Evolutionary conservation across 2,329 filamentous ascomycete genomes (phyloP), one percentile per base, ranked within the genome.

Genomic region (Fusarium irregulare): DNA sequence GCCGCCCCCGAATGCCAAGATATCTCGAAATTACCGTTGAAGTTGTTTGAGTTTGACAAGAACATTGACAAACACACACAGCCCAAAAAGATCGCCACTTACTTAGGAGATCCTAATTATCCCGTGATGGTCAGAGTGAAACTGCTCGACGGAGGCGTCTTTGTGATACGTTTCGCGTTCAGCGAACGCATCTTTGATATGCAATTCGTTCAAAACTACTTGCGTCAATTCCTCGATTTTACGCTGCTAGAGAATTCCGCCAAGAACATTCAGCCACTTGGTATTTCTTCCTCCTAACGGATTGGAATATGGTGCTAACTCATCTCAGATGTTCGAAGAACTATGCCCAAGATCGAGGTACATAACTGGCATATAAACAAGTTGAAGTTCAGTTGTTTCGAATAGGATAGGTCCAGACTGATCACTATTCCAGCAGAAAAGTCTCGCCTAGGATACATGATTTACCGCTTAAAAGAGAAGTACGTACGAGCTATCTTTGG

Each of bases 91-190:
- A 37, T 37, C 18, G 34, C 10, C 18, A 12, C 18, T 12, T 37
- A 32, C n/a, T 11, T 20, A 11, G 27, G 8, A 68, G 18, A 37
- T 37, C 18, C 34, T 37, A 37, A 37, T 37, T 37, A 37, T n/a
- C 34, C 34, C 18, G 54, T 73, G 30, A 60, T 46, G 18, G 41
- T 73, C 25, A 64, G 47, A 44, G 20, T 44, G 32, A 20, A 62
- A 44, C 56, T 42, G 6, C 41, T 71, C 20, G 18, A 27, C 3
- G 34, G 45, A 2, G 65, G 66, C 8, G 25, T 42, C 11, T 7
- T 73, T 12, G 42, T 71, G 34, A 37, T 74, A 25, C 66, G 66
- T 6, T 74, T 73, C 49, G 50, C 68, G 6, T 64, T 74, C 34
- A 66, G 64, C 32, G 50, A 69, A 28, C 47, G 45, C 46, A 53